Conservation (phyloP, 768 basidiomycete species). For the Punctularia strigosozonata region DNA sequence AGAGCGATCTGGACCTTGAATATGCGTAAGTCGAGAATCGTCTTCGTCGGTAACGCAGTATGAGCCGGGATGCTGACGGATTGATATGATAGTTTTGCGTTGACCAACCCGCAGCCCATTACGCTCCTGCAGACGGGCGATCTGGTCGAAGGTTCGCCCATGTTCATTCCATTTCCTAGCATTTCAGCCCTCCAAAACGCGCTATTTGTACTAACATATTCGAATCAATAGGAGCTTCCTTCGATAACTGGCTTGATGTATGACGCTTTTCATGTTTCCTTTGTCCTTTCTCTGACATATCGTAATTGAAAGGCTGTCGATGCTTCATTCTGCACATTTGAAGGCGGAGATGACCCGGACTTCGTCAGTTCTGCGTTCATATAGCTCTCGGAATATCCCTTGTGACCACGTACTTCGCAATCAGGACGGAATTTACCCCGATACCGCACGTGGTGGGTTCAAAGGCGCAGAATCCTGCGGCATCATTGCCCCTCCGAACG, state of each 20-base stretch:
- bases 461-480: conserved; percentile 25
- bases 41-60: too few relatives aligned
- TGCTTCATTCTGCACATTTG: conserved; percentile 22
- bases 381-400: too few relatives aligned
- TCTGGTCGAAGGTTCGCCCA: conserved; percentile 11
- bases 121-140: conserved; percentile 24
- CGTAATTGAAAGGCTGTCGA: too few relatives aligned
- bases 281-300: too few relatives aligned
- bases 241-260: conserved; percentile 25
- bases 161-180: conserved; percentile 2
- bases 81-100: too few relatives aligned
- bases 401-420: too few relatives aligned
- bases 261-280: too few relatives aligned
- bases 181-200: background rate
- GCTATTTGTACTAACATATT: background rate
- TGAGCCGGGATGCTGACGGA: too few relatives aligned
- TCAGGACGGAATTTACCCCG: conserved; percentile 18
- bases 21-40: too few relatives aligned
- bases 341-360: conserved; percentile 21
- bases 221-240: conserved; percentile 14
- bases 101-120: conserved; percentile 19
- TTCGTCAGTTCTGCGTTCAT: too few relatives aligned
- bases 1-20: conserved; percentile 20
- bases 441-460: conserved; percentile 13
- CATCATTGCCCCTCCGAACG: conserved; percentile 19